Evolutionary conservation across 495 filamentous ascomycete genomes (phyloP).

Genomic region (Bathelium albidoporum): DNA sequence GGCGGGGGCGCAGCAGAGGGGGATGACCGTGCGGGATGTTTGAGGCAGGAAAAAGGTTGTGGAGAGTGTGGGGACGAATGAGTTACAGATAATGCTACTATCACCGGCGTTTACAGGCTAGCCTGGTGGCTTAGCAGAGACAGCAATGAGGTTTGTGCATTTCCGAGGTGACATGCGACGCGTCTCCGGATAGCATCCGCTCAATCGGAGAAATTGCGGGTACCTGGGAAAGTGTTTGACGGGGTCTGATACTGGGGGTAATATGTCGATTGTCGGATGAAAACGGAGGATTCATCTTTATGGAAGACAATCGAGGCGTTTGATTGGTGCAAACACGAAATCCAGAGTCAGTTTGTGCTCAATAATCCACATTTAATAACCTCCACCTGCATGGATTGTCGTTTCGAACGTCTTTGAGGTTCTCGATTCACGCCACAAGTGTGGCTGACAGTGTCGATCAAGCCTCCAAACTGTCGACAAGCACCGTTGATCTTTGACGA

Average conservation of each 20-base stretch:
- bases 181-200: too few species aligned
- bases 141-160: neutral
- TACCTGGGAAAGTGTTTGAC: neutral
- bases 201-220: too few species aligned
- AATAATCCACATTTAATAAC: neutral
- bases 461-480: neutral
- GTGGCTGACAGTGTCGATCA: neutral
- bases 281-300: neutral
- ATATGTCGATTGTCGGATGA: neutral
- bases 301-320: neutral
- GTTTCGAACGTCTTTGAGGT: neutral
- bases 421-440: neutral
- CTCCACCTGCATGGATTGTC: neutral
- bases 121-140: neutral
- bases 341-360: neutral
- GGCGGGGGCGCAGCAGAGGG: neutral
- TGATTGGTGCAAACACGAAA: neutral
- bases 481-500: neutral
- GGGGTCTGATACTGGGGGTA: neutral
- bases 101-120: neutral
- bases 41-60: neutral
- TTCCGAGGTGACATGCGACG: neutral
- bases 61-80: neutral
- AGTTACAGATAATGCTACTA: too few species aligned
- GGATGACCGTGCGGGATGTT: constrained; percentile 8